These are phyloP conservation scores for Paramecium biaurelia DNA, from an alignment of 73 alveolate genomes.

Conservation along the genomic window DNA sequence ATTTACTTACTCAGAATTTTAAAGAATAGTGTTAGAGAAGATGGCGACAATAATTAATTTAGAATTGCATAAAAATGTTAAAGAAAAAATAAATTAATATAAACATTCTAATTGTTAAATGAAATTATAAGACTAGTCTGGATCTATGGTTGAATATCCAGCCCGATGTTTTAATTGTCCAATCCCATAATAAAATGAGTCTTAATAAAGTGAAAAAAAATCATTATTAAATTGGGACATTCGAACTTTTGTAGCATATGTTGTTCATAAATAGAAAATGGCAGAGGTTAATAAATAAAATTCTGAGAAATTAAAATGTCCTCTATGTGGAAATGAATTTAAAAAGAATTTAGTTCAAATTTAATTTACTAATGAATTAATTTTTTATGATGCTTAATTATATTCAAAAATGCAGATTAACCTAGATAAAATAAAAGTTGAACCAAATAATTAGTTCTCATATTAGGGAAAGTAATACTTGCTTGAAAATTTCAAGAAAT, in stretches of 20 bases:
- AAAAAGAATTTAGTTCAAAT: neutral
- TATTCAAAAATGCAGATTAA: neutral
- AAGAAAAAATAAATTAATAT: neutral
- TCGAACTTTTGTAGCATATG: neutral
- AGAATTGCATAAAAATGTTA: neutral
- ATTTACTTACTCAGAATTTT: neutral
- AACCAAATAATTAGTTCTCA: neutral
- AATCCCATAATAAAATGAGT: neutral
- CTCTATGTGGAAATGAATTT: neutral
- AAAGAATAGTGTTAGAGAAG: neutral
- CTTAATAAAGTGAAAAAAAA: neutral
- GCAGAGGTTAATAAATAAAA: neutral
- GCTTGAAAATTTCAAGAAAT: neutral
- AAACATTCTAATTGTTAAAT: neutral
- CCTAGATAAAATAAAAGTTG: neutral
- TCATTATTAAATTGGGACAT: neutral
- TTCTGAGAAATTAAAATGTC: neutral
- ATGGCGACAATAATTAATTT: neutral
- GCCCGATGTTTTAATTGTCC: neutral
- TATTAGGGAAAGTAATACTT: neutral
- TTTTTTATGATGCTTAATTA: neutral
- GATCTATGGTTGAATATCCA: neutral
- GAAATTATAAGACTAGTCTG: neutral
- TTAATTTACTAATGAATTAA: neutral
- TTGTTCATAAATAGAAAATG: neutral